Evolutionary conservation across 2,329 filamentous ascomycete species (phyloP), one percentile per base, ranked within the genome.

Genomic region (Cercospora citrullina): DNA sequence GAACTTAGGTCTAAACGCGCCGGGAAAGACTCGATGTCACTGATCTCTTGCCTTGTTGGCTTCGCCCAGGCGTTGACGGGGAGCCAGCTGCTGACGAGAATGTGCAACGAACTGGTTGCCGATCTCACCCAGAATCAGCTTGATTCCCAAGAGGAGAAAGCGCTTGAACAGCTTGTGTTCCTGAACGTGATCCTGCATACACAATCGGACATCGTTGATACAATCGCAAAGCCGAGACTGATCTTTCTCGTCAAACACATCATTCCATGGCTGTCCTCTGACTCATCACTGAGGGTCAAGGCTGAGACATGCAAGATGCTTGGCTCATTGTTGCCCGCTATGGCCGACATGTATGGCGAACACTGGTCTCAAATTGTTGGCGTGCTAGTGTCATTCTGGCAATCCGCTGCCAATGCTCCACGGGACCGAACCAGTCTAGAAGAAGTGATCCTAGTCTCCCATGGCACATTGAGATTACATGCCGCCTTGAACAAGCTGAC

Each of bases 181-280:
- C 80, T 89, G 18, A 89, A 89, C 72, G 78, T 83, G 30, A 79
- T 89, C 4, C 72, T 88, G 8, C 76, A 81, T 26, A 81, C 79
- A 3, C 83, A 86, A 66, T 81, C 84, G 7, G 80, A 85, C 21
- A 77, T 82, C 4, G 78, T 82, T 6, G 82, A 77, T 26, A 83
- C 87, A n/a, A 81, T 80, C 57, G 75, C 82, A 1, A 84, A 83
- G 64, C 87, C 94, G 74, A 87, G 93, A 26, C 80, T 95, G 2
- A 88, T 97, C 0, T 95, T 97, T 80, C 89, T 94, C 8, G 87
- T 94, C 51, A 92, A 91, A 75, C 90, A 94, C 70, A 84, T 97
- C 7, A 86, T 91, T 0, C 86, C 87, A 8, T 94, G 91, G 87
- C 81, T 94, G 0, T 85, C 89, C 14, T 77, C 81, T 0, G 78